Conservation (phyloP, 192 early-diverging fungal genomes). For the Paraglomus occultum region DNA sequence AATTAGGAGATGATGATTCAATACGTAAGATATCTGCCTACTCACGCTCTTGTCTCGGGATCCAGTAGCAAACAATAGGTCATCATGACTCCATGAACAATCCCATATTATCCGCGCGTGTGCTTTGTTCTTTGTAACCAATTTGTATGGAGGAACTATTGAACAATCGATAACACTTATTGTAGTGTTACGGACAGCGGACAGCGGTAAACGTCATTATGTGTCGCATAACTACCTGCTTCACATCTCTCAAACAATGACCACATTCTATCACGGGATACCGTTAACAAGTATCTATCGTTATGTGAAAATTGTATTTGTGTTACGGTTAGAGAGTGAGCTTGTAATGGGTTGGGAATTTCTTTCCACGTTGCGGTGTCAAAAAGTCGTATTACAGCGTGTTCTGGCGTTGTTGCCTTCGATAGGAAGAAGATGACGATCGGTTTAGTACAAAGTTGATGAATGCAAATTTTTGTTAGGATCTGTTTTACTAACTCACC, state of each 20-base stretch:
- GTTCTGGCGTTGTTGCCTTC: slow-evolving; percentile 64
- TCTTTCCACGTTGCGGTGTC: slow-evolving; percentile 70
- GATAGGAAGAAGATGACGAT: background rate
- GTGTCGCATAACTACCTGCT: slow-evolving; percentile 33
- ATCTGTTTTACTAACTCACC: slow-evolving; percentile 34
- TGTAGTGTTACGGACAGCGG: background rate
- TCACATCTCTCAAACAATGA: slow-evolving; percentile 64
- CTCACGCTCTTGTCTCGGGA: slow-evolving; percentile 86
- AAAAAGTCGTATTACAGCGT: slow-evolving; percentile 74
- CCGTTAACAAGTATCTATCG: slow-evolving; percentile 70
- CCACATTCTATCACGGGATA: slow-evolving; percentile 89
- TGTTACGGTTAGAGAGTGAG: slow-evolving; percentile 86
- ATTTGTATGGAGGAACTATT: slow-evolving; percentile 51
- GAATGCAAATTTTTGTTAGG: background rate
- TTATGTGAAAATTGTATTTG: slow-evolving; percentile 74
- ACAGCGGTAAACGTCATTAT: background rate
- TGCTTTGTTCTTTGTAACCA: slow-evolving; percentile 64
- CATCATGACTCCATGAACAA: slow-evolving; percentile 78
- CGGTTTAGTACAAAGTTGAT: background rate
- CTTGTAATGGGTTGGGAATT: slow-evolving; percentile 49
- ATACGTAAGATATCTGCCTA: background rate
- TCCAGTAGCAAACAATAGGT: slow-evolving; percentile 79
- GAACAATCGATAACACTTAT: background rate
- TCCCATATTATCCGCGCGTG: slow-evolving; percentile 96
- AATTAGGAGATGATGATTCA: background rate